Base-by-base conservation (phyloP, 23 red algal genomes). In the Gracilaria gracilis region DNA sequence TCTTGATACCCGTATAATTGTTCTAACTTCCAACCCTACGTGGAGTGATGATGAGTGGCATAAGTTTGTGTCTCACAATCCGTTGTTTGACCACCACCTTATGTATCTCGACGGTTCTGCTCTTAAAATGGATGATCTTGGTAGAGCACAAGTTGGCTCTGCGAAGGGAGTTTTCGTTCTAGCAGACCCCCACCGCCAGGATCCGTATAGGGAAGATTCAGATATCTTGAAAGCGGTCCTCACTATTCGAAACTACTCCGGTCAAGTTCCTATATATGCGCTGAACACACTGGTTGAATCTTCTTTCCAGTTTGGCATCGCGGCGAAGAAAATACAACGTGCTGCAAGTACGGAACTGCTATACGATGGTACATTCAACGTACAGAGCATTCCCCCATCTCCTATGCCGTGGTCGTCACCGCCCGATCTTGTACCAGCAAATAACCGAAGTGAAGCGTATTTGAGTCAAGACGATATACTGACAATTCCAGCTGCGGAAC, bases 251-350 rank as follows among this genome's bases (percentile, higher is more conserved):
- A 86, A 88, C 61, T 88, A 90, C 38, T 72, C 93, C 61, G 81
- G 85, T 28, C 69, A 42, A 44, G 93, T 95, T 20, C 93, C 93
- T 1, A 95, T 95, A 47, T 95, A 95, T 61, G 84, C 93, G 36
- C 51, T 88, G 54, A 95, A 95, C 61, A 82, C 86, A 25, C 29
- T 91, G n/a, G 37, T 61, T 25, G 93, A 95, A 29, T 88, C 83
- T 24, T 89, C 87, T 9, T 95, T 95, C 67, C 93, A 95, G 46
- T 95, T 95, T 73, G 78, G 85, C 16, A 91, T 95, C 49, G 93
- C 93, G 5, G 49, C 88, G 79, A 75, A 95, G 79, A 86, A 79
- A 29, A 53, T 95, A 31, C 31, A 87, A 40, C 47, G 36, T 4
- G 20, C 19, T 37, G 23, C 23, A 51, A 50, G 0, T 16, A 29